Evolutionary conservation across 805 yeast genomes (phyloP), one percentile per base, ranked within the genome.

Genomic region (Ogataea nitratoaversa): DNA sequence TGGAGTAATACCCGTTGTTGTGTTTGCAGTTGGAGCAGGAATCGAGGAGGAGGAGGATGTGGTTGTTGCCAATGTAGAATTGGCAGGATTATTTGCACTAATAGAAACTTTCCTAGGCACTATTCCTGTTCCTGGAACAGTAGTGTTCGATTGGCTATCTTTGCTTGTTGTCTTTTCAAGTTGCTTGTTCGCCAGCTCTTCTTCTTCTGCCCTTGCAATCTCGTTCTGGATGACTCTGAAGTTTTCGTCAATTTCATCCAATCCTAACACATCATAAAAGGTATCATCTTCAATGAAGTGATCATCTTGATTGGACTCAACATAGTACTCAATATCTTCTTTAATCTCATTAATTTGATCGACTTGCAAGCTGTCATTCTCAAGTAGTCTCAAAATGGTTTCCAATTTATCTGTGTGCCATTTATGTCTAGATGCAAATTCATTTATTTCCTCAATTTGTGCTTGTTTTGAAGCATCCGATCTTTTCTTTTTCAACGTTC

Each of bases 241-340:
- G 34, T 47, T 48, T 32, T 60, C 67, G 32, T 63, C 67, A 27
- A 57, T 50, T 24, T 79, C 82, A 43, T 72, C 80, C 32, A 89
- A 74, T 32, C 82, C 89, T 52, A 93, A 72, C 44, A 81, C 87
- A 51, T 93, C 97, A 63, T 91, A 93, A 45, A 91, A 77, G 12
- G 87, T 89, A 52, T 90, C 96, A 62, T 91, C 95, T 56, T 89
- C 97, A 25, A 90, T 83, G 60, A 89, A 91, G 54, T 90, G 96
- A 4, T 81, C 90, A 41, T 89, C 96, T 62, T 84, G 93, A 57
- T 91, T 91, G 47, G 88, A 84, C 52, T 93, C 98, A 23, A 93
- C 93, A 61, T 87, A 90, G 66, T 93, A 91, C 51, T 78, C 85
- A 59, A 91, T 84, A 60, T 91, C 98, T 38, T 91, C 98, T 57